Evolutionary conservation across 306 rosid genomes (phyloP).

Genomic region (Citrullus mucosospermus): DNA sequence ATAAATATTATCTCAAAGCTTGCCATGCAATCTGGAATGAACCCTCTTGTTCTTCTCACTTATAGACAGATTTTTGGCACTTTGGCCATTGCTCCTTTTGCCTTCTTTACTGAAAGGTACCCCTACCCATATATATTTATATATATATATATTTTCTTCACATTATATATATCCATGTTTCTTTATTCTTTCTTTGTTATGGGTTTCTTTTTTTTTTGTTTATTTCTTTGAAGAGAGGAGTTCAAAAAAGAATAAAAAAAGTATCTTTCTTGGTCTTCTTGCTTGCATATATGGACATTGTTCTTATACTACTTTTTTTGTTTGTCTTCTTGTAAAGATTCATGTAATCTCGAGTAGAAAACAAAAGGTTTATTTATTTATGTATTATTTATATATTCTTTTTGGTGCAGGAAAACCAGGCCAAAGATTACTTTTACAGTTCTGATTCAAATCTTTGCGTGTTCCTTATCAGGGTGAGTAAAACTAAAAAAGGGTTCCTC

Average conservation of each 20-base stretch:
- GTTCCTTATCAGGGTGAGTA: slow-evolving; percentile 80
- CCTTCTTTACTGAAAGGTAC: background rate
- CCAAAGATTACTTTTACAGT: background rate
- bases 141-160: no score
- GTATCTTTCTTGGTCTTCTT: background rate
- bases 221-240: no score
- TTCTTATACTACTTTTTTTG: background rate
- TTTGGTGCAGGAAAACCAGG: background rate
- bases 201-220: background rate
- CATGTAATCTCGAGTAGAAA: background rate
- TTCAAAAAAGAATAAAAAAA: background rate
- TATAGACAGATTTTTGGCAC: background rate
- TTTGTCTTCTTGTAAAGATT: background rate
- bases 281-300: no score
- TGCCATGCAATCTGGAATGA: slow-evolving; percentile 4
- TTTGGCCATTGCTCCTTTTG: slow-evolving; percentile 5
- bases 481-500: background rate
- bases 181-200: no score
- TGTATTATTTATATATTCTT: background rate
- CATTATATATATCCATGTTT: no score
- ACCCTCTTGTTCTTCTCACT: slow-evolving; percentile 9
- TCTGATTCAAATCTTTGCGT: slow-evolving; percentile 34
- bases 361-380: no score
- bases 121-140: no score
- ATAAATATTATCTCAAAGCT: background rate